These are phyloP conservation scores for Glaciozyma martinii DNA, from an alignment of 768 basidiomycete genomes.

Conservation along the genomic window DNA sequence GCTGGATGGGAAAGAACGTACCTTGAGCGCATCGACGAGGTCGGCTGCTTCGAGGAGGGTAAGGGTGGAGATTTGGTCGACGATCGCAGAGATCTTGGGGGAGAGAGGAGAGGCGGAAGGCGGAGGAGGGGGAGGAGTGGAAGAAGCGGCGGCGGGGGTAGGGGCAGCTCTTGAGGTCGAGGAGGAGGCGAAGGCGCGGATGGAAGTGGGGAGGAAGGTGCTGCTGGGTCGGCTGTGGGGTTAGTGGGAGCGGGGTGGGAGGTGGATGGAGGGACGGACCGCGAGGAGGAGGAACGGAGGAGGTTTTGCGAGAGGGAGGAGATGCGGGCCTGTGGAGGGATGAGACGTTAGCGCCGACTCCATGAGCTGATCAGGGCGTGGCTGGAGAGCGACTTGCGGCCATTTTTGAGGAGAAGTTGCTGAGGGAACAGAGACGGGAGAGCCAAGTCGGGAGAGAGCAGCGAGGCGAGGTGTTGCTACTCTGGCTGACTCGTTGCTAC, in stretches of 20 bases:
- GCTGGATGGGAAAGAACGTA: slow-evolving; percentile 36
- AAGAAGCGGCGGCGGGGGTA: slow-evolving; percentile 2
- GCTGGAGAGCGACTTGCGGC: too few species aligned
- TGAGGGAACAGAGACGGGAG: too few species aligned
- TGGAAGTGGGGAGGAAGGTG: background rate
- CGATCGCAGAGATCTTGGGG: slow-evolving; percentile 66
- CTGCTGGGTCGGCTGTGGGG: background rate
- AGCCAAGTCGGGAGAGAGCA: too few species aligned
- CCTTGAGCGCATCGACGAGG: slow-evolving; percentile 84
- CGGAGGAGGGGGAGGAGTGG: slow-evolving; percentile 4
- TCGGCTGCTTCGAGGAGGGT: slow-evolving; percentile 92
- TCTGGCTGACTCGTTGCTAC: too few species aligned
- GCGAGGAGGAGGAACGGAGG: background rate
- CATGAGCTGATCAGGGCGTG: background rate
- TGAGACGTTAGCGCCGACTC: background rate
- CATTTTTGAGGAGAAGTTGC: too few species aligned
- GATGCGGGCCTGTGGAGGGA: background rate
- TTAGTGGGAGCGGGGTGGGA: background rate
- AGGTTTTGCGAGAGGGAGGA: slow-evolving; percentile 4
- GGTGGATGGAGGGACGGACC: background rate
- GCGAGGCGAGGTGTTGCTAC: too few species aligned
- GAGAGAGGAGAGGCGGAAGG: background rate
- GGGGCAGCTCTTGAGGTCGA: slow-evolving; percentile 1
- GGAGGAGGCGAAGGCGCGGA: background rate
- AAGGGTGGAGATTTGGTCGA: slow-evolving; percentile 81